These are phyloP conservation scores for Arthrobotrys conoides DNA, from an alignment of 2,329 filamentous ascomycete species.

Conservation along the genomic window DNA sequence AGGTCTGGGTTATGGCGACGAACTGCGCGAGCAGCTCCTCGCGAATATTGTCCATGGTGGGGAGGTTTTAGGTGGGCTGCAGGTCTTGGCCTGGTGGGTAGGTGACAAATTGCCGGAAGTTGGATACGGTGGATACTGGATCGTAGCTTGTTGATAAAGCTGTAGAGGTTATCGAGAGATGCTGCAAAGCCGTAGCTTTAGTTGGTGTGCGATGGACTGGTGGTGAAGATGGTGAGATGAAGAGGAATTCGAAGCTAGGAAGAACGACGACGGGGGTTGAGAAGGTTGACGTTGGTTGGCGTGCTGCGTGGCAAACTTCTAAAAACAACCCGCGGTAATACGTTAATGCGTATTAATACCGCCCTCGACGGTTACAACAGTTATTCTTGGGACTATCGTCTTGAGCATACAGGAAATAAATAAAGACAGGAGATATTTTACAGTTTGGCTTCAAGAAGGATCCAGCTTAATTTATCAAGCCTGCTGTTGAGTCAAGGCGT, in stretches of 20 bases:
- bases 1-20: conserved; percentile 80
- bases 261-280: background rate
- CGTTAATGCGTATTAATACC: background rate
- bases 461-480: background rate
- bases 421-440: background rate
- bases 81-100: conserved; percentile 15
- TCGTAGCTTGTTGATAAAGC: background rate
- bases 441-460: background rate
- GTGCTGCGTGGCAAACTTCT: conserved; percentile 19
- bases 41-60: conserved; percentile 71
- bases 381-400: background rate
- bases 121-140: conserved; percentile 17
- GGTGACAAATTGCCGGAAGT: background rate
- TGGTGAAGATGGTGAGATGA: conserved; percentile 6
- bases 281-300: conserved; percentile 12
- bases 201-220: background rate
- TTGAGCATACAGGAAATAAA: background rate
- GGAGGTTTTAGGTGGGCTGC: conserved; percentile 20
- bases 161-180: background rate
- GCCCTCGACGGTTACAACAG: no score
- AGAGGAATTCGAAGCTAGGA: conserved; percentile 7
- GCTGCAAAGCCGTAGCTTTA: background rate
- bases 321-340: background rate
- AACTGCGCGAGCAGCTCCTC: conserved; percentile 80
- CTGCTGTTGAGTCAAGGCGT: background rate